phyloP scores from a whole-genome alignment of 495 filamentous ascomycete species.

The Penicillium daleae region DNA sequence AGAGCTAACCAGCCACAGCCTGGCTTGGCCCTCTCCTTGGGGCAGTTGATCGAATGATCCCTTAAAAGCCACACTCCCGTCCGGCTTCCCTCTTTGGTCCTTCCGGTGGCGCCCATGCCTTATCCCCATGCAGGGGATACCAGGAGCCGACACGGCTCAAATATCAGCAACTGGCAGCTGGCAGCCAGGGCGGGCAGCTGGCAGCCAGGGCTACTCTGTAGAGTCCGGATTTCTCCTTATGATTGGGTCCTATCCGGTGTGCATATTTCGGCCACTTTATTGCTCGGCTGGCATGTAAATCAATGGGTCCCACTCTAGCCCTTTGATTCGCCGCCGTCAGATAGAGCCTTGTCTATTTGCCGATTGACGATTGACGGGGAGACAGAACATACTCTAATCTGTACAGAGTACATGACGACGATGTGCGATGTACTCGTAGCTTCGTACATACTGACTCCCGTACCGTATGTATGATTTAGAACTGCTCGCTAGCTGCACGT shows the following conservation, averaged over 20 bases:
- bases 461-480: not conserved
- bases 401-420: not conserved
- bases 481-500: not conserved
- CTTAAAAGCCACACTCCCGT: not conserved
- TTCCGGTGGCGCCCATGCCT: conserved; percentile 16
- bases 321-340: not conserved
- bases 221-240: not conserved
- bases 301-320: not conserved
- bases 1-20: conserved; percentile 4
- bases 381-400: not conserved
- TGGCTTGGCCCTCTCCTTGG: conserved; percentile 13
- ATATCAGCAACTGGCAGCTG: not conserved
- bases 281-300: conserved; percentile 12
- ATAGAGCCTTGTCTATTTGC: conserved; percentile 1
- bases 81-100: conserved; percentile 34
- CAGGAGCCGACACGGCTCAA: not conserved
- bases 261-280: not conserved
- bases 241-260: not conserved
- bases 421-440: no score
- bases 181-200: no score
- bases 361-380: not conserved
- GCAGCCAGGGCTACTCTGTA: no score
- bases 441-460: no score
- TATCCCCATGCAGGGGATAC: conserved; percentile 6
- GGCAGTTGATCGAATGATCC: conserved; percentile 24